Base-by-base conservation (phyloP, 352 stramenopile genomes). In the Poterioochromonas sp. region DNA sequence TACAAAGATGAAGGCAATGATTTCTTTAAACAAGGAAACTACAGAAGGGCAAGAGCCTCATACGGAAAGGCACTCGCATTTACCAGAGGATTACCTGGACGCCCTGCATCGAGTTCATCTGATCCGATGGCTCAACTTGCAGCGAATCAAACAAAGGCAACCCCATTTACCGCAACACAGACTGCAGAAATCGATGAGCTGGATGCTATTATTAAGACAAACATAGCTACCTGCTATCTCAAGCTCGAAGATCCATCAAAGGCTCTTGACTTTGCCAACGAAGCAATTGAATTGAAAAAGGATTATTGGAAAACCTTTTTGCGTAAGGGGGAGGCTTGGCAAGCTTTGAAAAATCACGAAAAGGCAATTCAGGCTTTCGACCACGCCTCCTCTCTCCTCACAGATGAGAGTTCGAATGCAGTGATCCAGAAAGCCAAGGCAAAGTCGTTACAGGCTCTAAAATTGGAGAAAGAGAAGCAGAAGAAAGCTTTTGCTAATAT, bases 401-500 rank as follows among this genome's bases (percentile, higher is more conserved):
- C 62, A 35, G 32, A 40, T 71, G 34, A 41, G 8, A 12, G 18
- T 47, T 5, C 11, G 12, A 8, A 18, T 5, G 2, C 8, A 44
- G 39, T 29, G 2, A 47, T 71, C 5, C n/a, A 26, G 3, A 71
- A 71, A 29, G 15, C 39, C 2, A 12, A 29, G 11, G 34, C 39
- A 47, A 47, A 47, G 26, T 11, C 62, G 5, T 22, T 47, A 15
- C 2, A 71, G 32, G 8, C 1, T 32, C 2, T 15, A 22, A 71
- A 71, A 71, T 15, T 43, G 41, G 62, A 71, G 41, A 29, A 12
- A 47, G 5, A 5, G 18, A 22, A 47, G 8, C 62, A 71, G 26
- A 41, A 47, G 41, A 71, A 71, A 29, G 32, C 18, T 71, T 71
- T 71, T 47, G 1, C 8, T 29, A 71, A 71, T 47, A 71, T 71